Conservation (phyloP, 1,139 yeast species). For the Candida sp. region DNA sequence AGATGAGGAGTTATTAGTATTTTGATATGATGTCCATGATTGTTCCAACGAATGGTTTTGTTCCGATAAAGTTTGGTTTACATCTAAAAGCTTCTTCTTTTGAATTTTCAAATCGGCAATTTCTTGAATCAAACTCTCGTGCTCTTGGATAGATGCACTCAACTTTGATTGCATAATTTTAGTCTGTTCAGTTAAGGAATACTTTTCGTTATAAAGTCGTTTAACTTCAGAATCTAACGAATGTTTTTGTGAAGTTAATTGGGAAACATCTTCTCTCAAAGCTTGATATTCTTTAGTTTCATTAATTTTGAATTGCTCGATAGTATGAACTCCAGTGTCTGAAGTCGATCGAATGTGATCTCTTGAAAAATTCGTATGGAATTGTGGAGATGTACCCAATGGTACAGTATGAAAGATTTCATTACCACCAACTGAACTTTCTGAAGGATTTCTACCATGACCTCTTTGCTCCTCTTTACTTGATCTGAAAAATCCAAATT, state of each 20-base stretch:
- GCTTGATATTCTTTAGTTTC: conserved; percentile 32
- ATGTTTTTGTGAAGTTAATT: conserved; percentile 28
- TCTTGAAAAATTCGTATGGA: conserved; percentile 13
- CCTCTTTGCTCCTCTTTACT: conserved; percentile 19
- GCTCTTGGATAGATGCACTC: conserved; percentile 19
- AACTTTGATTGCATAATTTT: conserved; percentile 20
- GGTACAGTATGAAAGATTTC: conserved; percentile 44
- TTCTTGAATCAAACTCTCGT: conserved; percentile 26
- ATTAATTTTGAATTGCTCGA: conserved; percentile 6
- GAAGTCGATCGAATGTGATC: conserved; percentile 36
- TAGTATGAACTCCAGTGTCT: conserved; percentile 27
- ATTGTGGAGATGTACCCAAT: conserved; percentile 18
- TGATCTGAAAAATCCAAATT: conserved; percentile 34
- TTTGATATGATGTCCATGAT: conserved; percentile 5
- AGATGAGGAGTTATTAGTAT: conserved; percentile 5
- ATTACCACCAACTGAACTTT: conserved; percentile 33
- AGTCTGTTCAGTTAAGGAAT: conserved; percentile 23
- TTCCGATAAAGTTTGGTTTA: conserved; percentile 21
- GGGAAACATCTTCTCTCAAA: conserved; percentile 39
- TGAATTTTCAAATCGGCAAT: conserved; percentile 24
- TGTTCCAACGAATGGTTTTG: conserved; percentile 15
- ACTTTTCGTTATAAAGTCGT: conserved; percentile 26
- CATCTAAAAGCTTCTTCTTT: conserved; percentile 20
- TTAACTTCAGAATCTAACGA: conserved; percentile 26
- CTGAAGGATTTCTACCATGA: conserved; percentile 42